Evolutionary conservation across 2,329 filamentous ascomycete genomes (phyloP).

Genomic region (Penicillium sp.): DNA sequence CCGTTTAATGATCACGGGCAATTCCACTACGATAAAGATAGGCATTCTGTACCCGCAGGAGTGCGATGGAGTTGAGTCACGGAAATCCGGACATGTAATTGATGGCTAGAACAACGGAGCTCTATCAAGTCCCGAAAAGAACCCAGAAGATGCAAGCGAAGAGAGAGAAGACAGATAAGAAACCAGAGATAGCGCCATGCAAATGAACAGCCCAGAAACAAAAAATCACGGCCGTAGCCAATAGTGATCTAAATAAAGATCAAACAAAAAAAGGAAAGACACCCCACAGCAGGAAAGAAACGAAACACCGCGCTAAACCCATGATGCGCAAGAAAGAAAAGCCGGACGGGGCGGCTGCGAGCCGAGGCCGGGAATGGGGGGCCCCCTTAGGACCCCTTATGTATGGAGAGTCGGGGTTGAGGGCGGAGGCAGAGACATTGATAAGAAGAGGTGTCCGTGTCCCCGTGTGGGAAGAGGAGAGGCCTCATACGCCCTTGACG

Average conservation of each 20-base stretch:
- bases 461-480: background rate
- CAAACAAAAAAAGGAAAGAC: conserved; percentile 8
- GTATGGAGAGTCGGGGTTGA: background rate
- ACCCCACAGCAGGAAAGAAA: conserved; percentile 5
- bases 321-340: conserved; percentile 19
- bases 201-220: conserved; percentile 11
- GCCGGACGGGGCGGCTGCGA: conserved; percentile 2
- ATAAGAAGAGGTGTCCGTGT: background rate
- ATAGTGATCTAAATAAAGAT: conserved; percentile 12
- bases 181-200: conserved; percentile 33
- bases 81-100: conserved; percentile 1
- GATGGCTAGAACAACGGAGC: conserved; percentile 15
- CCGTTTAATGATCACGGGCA: background rate
- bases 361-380: background rate
- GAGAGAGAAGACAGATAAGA: conserved; percentile 9
- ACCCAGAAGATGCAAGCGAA: conserved; percentile 5
- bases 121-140: conserved; percentile 21
- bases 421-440: background rate
- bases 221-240: conserved; percentile 11
- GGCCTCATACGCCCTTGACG: conserved; percentile 77
- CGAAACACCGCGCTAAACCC: conserved; percentile 37
- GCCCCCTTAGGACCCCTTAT: background rate
- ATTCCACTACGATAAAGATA: background rate
- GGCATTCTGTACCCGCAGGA: no score
- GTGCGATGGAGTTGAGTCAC: background rate